Base-by-base conservation (phyloP, 805 yeast species). In the Lachancea dasiensis region DNA sequence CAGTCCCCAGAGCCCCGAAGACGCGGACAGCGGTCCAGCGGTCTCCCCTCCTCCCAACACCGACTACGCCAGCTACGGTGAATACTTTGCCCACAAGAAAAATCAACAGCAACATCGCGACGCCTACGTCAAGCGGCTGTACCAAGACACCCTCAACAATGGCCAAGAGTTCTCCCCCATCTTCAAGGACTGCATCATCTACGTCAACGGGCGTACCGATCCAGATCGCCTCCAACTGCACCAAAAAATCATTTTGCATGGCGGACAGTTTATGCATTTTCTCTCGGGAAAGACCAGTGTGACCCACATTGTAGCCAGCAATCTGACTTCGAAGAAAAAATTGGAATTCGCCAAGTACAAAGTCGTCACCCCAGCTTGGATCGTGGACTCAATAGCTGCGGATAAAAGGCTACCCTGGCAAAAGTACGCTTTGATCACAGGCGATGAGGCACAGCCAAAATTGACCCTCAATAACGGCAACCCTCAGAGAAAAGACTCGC, bases 171-270 rank as follows among this genome's bases (percentile, higher is more conserved):
- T 31, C 23, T 61, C 71, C 1, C 60, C 58, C 2, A 64, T 89
- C 1, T 87, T 90, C 53, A 51, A 63, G 25, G 76, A 71, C 1
- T 84, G 89, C 54, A 60, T 67, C 1, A 69, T 90, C 4, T 79
- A 82, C 56, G 86, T 90, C n/a, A 89, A 87, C 51, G 98, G 98
- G 1, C 77, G 82, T 51, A 90, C 97, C 0, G 63, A 61, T 2
- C 97, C 97, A 0, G 76, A 89, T n/a, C 72, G 86, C 11, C 63
- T 73, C 28, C 81, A 76, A 43, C 62, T 92, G 21, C 90, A 84
- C 50, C 72, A 79, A 39, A 49, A 86, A 47, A 78, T 90, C 2
- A 74, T 84, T 2, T 48, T 76, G 7, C 73, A 89, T 58, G 97
- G 97, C 1, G 98, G 98, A 0, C 69, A 64, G 36, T 85, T 83